phyloP scores from a whole-genome alignment of 2,329 filamentous ascomycete genomes.

The Sporothrix curviconia region DNA sequence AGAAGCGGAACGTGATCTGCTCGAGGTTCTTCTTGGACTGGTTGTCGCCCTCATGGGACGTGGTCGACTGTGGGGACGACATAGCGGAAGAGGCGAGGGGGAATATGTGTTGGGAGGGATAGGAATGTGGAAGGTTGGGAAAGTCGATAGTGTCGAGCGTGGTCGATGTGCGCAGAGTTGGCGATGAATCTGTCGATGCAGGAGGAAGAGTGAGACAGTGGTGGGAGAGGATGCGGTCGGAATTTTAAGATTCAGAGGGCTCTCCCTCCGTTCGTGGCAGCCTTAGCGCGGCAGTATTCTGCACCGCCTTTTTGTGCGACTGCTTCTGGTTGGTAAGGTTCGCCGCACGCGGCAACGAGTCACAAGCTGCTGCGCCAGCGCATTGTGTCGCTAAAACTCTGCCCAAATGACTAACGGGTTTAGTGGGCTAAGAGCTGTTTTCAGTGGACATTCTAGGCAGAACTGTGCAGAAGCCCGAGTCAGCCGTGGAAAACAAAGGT shows the following conservation, averaged over 20 bases:
- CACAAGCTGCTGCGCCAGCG: background rate
- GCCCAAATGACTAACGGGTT: background rate
- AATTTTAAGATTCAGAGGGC: background rate
- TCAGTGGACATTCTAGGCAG: background rate
- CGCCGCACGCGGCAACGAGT: conserved; percentile 5
- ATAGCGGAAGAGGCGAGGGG: conserved; percentile 30
- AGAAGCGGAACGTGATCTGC: conserved; percentile 95
- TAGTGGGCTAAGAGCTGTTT: background rate
- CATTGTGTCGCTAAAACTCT: background rate
- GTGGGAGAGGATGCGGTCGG: background rate
- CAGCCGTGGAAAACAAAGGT: background rate
- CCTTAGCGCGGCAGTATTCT: conserved; percentile 9
- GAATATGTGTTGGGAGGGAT: background rate
- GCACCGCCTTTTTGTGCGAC: background rate
- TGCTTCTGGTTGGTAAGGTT: background rate
- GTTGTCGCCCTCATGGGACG: conserved; percentile 35
- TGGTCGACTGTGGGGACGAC: conserved; percentile 50
- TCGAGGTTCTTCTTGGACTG: conserved; percentile 49
- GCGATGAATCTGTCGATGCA: background rate
- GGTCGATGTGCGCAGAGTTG: background rate
- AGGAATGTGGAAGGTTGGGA: no score
- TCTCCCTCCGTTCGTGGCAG: background rate
- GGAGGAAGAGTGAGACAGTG: background rate
- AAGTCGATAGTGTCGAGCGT: no score
- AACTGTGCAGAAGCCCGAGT: background rate